Percentiles rank a stretch among this genome's conserved stretches.
phyloP scores from a whole-genome alignment of 2,329 filamentous ascomycete species.

The Trichoderma atrobrunneum region DNA sequence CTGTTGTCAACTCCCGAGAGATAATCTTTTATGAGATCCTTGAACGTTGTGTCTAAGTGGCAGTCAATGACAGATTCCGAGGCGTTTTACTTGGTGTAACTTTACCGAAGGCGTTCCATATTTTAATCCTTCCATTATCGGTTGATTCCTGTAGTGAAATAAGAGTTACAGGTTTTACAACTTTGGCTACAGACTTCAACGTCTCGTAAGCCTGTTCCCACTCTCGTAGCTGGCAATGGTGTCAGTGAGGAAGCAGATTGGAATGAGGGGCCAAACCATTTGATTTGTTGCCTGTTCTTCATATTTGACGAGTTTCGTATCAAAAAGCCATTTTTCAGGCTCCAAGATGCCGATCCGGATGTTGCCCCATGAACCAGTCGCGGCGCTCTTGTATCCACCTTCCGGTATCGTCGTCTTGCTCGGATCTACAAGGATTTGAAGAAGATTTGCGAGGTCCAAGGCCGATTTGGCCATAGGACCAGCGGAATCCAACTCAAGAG shows the following conservation, averaged over 20 bases:
- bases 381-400: not conserved
- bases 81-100: not conserved
- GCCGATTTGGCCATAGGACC: not conserved
- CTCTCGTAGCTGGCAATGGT: not conserved
- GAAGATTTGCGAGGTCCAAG: not conserved
- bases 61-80: not conserved
- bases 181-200: not conserved
- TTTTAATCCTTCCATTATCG: not conserved
- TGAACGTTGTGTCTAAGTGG: not conserved
- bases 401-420: not conserved
- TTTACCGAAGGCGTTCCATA: not conserved
- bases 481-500: not conserved
- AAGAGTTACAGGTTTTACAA: not conserved
- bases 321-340: not conserved
- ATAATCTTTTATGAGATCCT: not conserved
- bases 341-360: not conserved
- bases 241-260: not conserved
- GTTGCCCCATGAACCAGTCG: not conserved
- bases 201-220: not conserved
- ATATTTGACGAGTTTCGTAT: not conserved
- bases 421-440: not conserved
- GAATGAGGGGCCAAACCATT: not conserved
- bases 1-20: not conserved
- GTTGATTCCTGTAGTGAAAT: not conserved
- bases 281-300: not conserved